Base-by-base conservation (phyloP, 2,329 filamentous ascomycete genomes). In the Macrophomina tecta region DNA sequence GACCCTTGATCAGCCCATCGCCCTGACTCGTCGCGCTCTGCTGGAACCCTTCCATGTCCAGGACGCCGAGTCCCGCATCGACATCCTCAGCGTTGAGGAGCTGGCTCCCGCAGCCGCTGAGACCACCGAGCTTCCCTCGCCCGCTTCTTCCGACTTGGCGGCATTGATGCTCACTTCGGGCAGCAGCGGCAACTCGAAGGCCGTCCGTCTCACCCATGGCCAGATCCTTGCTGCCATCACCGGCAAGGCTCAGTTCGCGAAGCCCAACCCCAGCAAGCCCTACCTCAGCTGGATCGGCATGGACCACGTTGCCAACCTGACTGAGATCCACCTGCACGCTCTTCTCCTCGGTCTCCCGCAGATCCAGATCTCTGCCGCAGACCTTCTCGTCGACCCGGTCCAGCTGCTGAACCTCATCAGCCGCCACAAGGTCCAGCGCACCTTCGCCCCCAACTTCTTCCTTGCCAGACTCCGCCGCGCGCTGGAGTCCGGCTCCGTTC, bases 251-350 rank as follows among this genome's bases (percentile, higher is more conserved):
- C 49, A 32, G n/a, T 49, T 67, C 1, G 40, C 63, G 38, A 34
- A n/a, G 16, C 46, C 34, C 14, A 69, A 56, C 46, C 58, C 36
- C 52, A 34, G 38, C 55, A 60, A 60, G n/a, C 42, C 55, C 2
- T 70, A 76, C 42, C 56, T 86, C 4, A 83, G 82, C 68, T 86
- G 83, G 83, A 80, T 85, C 14, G 79, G 79, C 0, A 73, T 87
- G 7, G 85, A 88, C 68, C 86, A 88, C 66, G 84, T 86, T 12
- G 85, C 82, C 0, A 81, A 75, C 68, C 73, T 88, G 4, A 75
- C 78, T 0, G 83, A 88, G 63, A 81, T 84, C 14, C 86, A 88
- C 69, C 71, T 88, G 0, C 80, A 81, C n/a, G 82, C 85, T 1
- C 71, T 86, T 64, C 74, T 67, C 32, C 68, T 78, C 2, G 77